A percentile compares a stretch with the other conserved stretches of the same genome.
Conservation (phyloP, 306 rosid genomes). For the Hylodesmum podocarpum region DNA sequence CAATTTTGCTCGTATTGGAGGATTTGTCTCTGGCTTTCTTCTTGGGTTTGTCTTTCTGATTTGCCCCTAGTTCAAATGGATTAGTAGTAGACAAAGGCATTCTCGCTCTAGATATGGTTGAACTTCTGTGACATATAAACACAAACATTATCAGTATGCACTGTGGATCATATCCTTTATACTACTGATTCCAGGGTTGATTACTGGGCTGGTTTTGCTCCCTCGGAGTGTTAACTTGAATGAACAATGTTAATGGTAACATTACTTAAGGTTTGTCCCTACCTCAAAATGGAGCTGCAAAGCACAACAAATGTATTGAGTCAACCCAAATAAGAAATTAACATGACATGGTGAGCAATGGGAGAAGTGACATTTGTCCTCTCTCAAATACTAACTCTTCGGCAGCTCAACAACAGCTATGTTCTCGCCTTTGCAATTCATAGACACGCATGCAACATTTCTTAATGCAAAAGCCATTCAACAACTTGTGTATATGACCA, state of each 20-base stretch:
- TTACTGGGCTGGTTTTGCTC: constrained; percentile 55
- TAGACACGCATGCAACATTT: constrained; percentile 21
- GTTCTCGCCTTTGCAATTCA: constrained; percentile 57
- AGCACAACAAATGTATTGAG: constrained; percentile 48
- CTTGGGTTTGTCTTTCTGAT: constrained; percentile 74
- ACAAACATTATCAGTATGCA: constrained; percentile 68
- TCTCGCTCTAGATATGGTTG: constrained; percentile 26
- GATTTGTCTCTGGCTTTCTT: constrained; percentile 82
- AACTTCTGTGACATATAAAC: constrained; percentile 51
- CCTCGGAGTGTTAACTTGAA: constrained; percentile 56
- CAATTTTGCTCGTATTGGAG: constrained; percentile 90
- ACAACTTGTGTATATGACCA: constrained; percentile 28
- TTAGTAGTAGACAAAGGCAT: constrained; percentile 43
- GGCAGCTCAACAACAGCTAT: constrained; percentile 46
- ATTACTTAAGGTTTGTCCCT: constrained; percentile 69
- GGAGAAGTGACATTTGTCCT: constrained; percentile 43
- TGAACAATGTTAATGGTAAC: constrained; percentile 73
- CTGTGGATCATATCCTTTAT: constrained; percentile 62
- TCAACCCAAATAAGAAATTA: constrained; percentile 48
- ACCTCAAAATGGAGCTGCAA: constrained; percentile 72
- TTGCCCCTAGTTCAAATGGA: constrained; percentile 78
- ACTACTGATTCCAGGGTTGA: constrained; percentile 46
- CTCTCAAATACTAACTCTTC: constrained; percentile 35
- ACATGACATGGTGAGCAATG: constrained; percentile 57
- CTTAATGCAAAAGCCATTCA: constrained; percentile 8